Base-by-base conservation (phyloP, 164 flowering plant genomes). In the Annona squamosa region DNA sequence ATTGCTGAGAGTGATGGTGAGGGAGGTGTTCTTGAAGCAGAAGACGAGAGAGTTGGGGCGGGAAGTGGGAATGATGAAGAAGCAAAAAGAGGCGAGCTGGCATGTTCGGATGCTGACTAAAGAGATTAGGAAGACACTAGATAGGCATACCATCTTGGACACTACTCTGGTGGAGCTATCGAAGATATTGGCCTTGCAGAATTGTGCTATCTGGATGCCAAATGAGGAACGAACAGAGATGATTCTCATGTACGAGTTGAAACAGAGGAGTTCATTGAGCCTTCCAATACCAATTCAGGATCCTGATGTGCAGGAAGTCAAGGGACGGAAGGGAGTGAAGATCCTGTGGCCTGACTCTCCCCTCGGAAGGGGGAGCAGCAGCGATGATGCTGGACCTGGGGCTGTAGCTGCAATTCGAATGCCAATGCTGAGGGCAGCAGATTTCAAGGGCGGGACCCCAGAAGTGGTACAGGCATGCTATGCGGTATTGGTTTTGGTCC, bases 131-230 rank as follows among this genome's bases (percentile, higher is more conserved):
- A 95, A 89, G 77, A 89, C 99, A 0, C 86, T 95, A 52, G 92
- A 95, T 79, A 77, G 93, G 69, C 98, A 95, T 77, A 93, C 97
- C 5, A 93, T 95, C 65, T 76, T 95, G 74, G 73, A 93, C 74
- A 95, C 99, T 4, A 95, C 99, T 16, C 74, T 95, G 74, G 90
- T 90, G 18, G 95, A 93, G 86, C 81, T 95, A n/a, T 95, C 99
- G 3, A 85, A 93, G 80, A 86, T 92, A 1, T 74, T 95, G 74
- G 90, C 80, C 42, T 79, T 95, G 83, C 91, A 88, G 72, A 91
- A 89, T 68, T 95, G 98, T 85, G 94, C 96, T 0, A 84, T 95
- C 72, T 95, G 99, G 99, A 95, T 92, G 99, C 96, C 94, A 2
- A 88, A 90, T 80, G 89, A 86, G 82, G 79, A 69, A 9, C 85